Base-by-base conservation (phyloP, 2,329 filamentous ascomycete genomes). In the Alternaria brassicae region DNA sequence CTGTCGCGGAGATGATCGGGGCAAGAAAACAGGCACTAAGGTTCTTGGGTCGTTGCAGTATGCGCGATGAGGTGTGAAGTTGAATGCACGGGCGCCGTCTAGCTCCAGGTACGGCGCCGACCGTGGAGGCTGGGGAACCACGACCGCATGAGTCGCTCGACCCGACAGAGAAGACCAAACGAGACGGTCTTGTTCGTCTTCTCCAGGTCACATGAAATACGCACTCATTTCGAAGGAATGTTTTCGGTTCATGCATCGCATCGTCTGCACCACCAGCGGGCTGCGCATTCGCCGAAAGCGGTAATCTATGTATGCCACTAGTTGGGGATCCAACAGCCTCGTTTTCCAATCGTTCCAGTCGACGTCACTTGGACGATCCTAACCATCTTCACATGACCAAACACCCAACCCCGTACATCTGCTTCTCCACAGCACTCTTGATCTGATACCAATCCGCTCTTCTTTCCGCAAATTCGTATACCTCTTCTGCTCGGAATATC, bases 351-450 rank as follows among this genome's bases (percentile, higher is more conserved):
- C 32, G 17, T 56, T 45, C 51, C 21, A 48, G 40, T 45, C 51
- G 23, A 37, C 42, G 41, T 42, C 56, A 56, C 47, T 57, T 55
- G 41, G 49, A n/a, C 15, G 37, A 17, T 19, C 52, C 32, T 25
- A 37, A 48, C 19, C 56, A 23, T 23, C 54, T 52, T 76, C 70
- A 98, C 93, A 97, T 98, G 41, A 96, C 74, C 44, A 76, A 77
- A 78, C 95, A 99, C 60, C 95, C 94, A 76, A 97, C 87, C 4
- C 95, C 95, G 80, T 97, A 98, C 93, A 99, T 97, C 62, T 93
- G 93, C 79, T 91, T 90, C 82, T 99, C 95, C 6, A 99, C 95
- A 63, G 93, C 88, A 65, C 86, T 88, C 81, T 90, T 91, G 10
- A 99, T 92, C 69, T 90, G 85, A 76, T 95, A 97, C 95, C 95